phyloP scores from a whole-genome alignment of 192 early-diverging fungal species.

The Mortierella claussenii region DNA sequence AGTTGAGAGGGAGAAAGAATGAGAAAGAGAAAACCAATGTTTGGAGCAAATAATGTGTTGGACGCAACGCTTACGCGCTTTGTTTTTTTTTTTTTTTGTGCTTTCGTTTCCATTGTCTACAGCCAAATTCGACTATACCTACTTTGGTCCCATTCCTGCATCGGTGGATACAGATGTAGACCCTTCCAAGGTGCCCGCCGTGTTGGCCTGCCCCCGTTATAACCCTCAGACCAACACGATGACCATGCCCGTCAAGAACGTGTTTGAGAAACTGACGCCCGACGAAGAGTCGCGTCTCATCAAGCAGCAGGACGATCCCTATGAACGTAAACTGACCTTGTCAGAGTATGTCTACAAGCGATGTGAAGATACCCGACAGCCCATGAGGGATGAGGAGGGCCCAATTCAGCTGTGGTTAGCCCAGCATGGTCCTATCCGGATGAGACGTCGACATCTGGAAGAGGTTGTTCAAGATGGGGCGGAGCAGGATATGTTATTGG shows the following conservation, averaged over 20 bases:
- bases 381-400: conserved; percentile 49
- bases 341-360: conserved; percentile 52
- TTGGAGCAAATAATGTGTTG: no score
- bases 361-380: conserved; percentile 48
- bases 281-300: conserved; percentile 23
- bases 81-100: neutral
- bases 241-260: conserved; percentile 55
- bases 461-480: conserved; percentile 11
- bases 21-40: no score
- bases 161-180: conserved; percentile 44
- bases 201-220: conserved; percentile 30
- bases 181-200: conserved; percentile 42
- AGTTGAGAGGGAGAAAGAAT: no score
- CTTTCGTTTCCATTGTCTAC: neutral
- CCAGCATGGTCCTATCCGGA: conserved; percentile 49
- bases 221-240: conserved; percentile 41
- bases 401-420: conserved; percentile 51
- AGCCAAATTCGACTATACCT: conserved; percentile 59
- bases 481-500: neutral
- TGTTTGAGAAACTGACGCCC: conserved; percentile 38
- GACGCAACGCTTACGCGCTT: no score
- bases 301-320: conserved; percentile 40
- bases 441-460: conserved; percentile 31
- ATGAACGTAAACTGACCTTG: conserved; percentile 39
- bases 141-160: conserved; percentile 51